Evolutionary conservation across 441 rosid species (phyloP), one percentile per base, ranked within the genome.

Genomic region (Adansonia madagascariensis): DNA sequence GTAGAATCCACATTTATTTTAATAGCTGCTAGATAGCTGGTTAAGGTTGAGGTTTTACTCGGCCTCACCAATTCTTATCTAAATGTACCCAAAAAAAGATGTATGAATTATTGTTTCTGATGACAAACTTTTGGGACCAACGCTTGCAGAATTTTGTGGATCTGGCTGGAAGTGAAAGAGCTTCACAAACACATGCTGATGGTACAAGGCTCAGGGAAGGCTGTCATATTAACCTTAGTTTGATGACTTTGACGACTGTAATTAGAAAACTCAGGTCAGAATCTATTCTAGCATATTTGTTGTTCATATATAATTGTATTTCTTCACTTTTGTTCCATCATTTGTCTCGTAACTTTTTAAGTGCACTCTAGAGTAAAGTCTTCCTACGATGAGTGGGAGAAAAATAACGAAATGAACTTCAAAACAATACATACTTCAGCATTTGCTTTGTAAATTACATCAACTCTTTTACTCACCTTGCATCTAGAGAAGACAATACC

Each of bases 151-250:
- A 94, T 84, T 93, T 97, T 79, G 99, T 97, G 73, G 99, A 97
- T 89, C 86, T 97, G 78, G 99, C 99, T 80, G 98, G 98, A 83
- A 94, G 98, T 85, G 99, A 97, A 84, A 88, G 99, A 83, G 98
- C 97, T 24, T 92, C 99, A 74, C 99, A 97, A 82, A 93, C 99
- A 17, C 89, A 97, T 77, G 92, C 98, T 43, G 98, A 94, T 68
- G 98, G 98, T 62, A 87, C 97, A 60, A 87, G 99, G 85, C 98
- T 97, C 46, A 88, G 97, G 82, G 99, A 97, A 88, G 99, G 99
- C 77, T 93, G 99, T 80, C 99, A 97, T 85, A 97, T 94, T 74
- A 97, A 97, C 84, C 95, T 94, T 44, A 97, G 99, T 85, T 84
- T 97, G 86, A 93, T 97, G 99, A 97, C 98, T 27, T 89, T 97